phyloP scores from a whole-genome alignment of 805 yeast genomes.

The Myxozyma vanderwaltii region DNA sequence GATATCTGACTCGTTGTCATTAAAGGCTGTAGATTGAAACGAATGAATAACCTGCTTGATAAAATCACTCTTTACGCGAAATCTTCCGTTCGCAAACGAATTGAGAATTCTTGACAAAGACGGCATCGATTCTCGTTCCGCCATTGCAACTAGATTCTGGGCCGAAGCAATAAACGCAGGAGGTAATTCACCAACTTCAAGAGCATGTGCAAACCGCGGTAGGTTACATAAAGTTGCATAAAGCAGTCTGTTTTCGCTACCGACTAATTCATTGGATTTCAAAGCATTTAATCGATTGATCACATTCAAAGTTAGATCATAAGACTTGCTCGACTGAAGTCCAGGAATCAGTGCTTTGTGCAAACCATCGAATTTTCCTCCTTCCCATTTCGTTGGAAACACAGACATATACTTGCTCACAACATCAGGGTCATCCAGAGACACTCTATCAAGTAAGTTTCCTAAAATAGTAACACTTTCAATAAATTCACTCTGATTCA shows the following conservation, averaged over 20 bases:
- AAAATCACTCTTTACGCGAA: constrained; percentile 89
- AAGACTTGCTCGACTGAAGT: constrained; percentile 74
- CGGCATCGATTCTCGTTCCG: constrained; percentile 57
- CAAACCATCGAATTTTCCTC: constrained; percentile 87
- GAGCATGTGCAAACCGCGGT: constrained; percentile 82
- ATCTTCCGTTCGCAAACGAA: constrained; percentile 74
- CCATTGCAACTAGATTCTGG: constrained; percentile 60
- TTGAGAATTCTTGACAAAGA: constrained; percentile 70
- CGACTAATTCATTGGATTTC: constrained; percentile 74
- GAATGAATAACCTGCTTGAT: constrained; percentile 75
- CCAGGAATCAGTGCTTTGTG: constrained; percentile 82
- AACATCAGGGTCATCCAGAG: constrained; percentile 79
- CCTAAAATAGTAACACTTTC: constrained; percentile 82
- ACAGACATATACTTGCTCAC: constrained; percentile 79
- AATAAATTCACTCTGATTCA: constrained; percentile 89
- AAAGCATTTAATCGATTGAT: constrained; percentile 69
- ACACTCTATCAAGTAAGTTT: constrained; percentile 83
- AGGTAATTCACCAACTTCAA: constrained; percentile 57
- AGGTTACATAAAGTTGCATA: constrained; percentile 74
- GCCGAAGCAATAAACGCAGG: constrained; percentile 58
- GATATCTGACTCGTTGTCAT: constrained; percentile 70
- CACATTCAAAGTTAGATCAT: constrained; percentile 73
- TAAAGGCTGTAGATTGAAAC: constrained; percentile 69
- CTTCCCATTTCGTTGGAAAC: constrained; percentile 96
- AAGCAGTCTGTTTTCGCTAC: constrained; percentile 67